Conservation (phyloP, 129 eudicot genomes). For the Flaveria brownii region DNA sequence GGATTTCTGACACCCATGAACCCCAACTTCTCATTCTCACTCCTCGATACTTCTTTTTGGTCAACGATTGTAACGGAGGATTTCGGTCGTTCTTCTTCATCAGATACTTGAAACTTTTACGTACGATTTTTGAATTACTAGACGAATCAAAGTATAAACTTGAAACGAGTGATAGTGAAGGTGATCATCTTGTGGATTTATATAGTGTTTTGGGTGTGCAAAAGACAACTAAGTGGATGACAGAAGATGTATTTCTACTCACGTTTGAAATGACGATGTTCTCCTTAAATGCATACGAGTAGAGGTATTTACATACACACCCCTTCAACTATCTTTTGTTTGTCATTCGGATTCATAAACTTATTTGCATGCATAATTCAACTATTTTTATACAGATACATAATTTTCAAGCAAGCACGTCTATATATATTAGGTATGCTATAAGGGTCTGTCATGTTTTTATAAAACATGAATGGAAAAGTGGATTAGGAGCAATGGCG, state of each 20-base stretch:
- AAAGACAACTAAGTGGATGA: conserved; percentile 36
- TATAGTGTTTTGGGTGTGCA: conserved; percentile 32
- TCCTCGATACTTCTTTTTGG: conserved; percentile 76
- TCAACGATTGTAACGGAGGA: conserved; percentile 14
- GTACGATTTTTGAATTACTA: neutral
- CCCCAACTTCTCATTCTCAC: conserved; percentile 99
- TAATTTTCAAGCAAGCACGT: neutral
- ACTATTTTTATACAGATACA: neutral
- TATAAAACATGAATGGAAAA: too few species aligned
- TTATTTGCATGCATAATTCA: neutral
- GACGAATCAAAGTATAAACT: neutral
- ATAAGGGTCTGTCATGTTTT: too few species aligned
- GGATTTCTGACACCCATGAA: conserved; percentile 84
- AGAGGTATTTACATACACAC: neutral
- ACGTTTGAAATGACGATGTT: conserved; percentile 20
- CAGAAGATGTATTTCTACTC: conserved; percentile 36
- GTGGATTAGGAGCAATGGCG: too few species aligned
- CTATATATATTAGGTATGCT: too few species aligned
- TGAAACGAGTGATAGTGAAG: conserved; percentile 37
- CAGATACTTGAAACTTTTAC: neutral
- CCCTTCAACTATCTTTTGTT: conserved; percentile 26
- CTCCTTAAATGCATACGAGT: conserved; percentile 12
- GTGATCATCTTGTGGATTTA: conserved; percentile 20
- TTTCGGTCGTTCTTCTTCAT: conserved; percentile 32
- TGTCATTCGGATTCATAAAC: conserved; percentile 23